Evolutionary conservation across 108 stramenopile species (phyloP).

Genomic region (Cyclostephanos tholiformis): DNA sequence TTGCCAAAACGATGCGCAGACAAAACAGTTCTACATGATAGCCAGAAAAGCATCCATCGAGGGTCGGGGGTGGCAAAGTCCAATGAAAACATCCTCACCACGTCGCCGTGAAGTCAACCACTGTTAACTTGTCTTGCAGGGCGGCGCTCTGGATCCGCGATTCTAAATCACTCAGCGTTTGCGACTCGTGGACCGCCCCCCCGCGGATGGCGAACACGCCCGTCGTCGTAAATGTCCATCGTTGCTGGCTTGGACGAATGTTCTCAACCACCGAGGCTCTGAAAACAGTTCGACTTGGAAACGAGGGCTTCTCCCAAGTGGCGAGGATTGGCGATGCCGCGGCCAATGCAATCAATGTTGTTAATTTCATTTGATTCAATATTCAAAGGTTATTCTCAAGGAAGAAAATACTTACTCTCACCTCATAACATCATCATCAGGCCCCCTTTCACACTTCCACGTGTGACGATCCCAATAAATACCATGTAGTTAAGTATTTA

Average conservation of each 20-base stretch:
- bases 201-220: conserved; percentile 55
- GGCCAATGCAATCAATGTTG: conserved; percentile 12
- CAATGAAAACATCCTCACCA: conserved; percentile 33
- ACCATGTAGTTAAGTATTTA: no score
- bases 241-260: not conserved
- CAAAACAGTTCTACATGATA: not conserved
- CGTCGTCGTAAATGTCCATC: not conserved
- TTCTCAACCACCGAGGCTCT: not conserved
- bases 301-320: not conserved
- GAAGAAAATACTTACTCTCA: no score
- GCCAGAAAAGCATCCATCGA: not conserved
- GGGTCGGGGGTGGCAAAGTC: not conserved
- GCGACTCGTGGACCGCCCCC: conserved; percentile 71
- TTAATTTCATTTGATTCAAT: conserved; percentile 4
- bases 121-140: conserved; percentile 62
- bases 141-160: conserved; percentile 68
- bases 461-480: no score
- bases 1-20: not conserved
- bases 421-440: no score
- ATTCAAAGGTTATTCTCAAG: no score
- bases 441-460: no score
- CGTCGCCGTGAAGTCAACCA: conserved; percentile 88
- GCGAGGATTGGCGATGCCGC: conserved; percentile 10
- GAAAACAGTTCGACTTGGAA: not conserved
- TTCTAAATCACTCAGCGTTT: conserved; percentile 64